Base-by-base conservation (phyloP, 2,329 filamentous ascomycete genomes). In the Aspergillus sp. region DNA sequence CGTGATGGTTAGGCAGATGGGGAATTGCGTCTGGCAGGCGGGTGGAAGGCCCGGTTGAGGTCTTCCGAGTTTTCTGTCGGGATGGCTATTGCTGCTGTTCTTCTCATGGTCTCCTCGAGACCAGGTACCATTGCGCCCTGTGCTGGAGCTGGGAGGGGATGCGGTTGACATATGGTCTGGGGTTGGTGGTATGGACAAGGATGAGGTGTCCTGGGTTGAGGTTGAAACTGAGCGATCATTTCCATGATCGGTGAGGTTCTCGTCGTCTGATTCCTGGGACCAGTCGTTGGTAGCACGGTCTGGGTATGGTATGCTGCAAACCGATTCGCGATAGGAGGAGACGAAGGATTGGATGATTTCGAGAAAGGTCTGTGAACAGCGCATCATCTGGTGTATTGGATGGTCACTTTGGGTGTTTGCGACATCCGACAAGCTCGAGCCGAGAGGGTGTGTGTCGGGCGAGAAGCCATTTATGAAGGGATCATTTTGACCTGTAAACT, bases 21-120 rank as follows among this genome's bases (percentile, higher is more conserved):
- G 52, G 52, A 55, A 55, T 18, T 55, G 52, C 0, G 39, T 55
- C 39, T 55, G 52, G 42, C 52, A 55, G 6, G 7, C 52, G 52
- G 52, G 52, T 46, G 39, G 52, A 3, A 55, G 52, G 20, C 42
- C 42, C 5, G 52, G 14, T 12, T 51, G 18, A 31, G 29, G 4
- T 51, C 49, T 26, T 26, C 16, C 12, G 6, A 36, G 32, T 36
- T 36, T 36, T 36, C 16, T 36, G 32, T 36, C 10, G 32, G 32
- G 11, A 4, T 36, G 32, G 32, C 32, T 36, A 12, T 14, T 36
- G 32, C 10, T 36, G 32, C 26, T 29, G 24, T 4, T 26, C 26
- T 36, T 14, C 3, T 36, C 32, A 11, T 1, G 32, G 32, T 12
- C 2, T 11, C 32, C 32, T 36, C 32, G 3, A 36, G 32, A 4